phyloP scores from a whole-genome alignment of 176 grass and related monocot genomes.

The Thalia dealbata region DNA sequence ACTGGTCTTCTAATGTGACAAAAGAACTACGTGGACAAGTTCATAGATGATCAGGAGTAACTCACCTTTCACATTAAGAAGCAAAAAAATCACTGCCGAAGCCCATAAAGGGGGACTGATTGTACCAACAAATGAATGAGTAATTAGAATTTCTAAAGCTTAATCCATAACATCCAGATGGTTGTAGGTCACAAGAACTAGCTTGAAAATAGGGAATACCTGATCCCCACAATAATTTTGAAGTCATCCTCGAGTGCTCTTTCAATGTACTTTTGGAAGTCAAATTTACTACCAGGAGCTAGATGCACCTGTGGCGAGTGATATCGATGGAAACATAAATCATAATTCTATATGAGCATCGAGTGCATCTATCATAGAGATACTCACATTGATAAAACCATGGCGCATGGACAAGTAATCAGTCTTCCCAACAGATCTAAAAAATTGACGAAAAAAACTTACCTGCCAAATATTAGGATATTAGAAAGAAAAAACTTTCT shows the following conservation, averaged over 20 bases:
- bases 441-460: slow-evolving; percentile 92
- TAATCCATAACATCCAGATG: background rate
- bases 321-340: background rate
- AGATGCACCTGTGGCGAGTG: slow-evolving; percentile 55
- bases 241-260: slow-evolving; percentile 92
- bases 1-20: background rate
- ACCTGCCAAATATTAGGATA: slow-evolving; percentile 34
- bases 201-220: slow-evolving; percentile 11
- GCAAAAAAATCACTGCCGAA: slow-evolving; percentile 66
- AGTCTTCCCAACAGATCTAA: slow-evolving; percentile 55
- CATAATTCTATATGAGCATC: background rate
- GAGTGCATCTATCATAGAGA: background rate
- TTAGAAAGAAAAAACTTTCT: background rate
- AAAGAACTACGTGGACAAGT: background rate
- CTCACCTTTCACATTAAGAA: slow-evolving; percentile 68
- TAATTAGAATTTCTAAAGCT: background rate
- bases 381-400: slow-evolving; percentile 76
- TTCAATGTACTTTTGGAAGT: slow-evolving; percentile 98
- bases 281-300: slow-evolving; percentile 88
- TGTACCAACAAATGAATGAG: slow-evolving; percentile 11
- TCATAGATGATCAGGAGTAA: slow-evolving; percentile 3
- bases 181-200: background rate
- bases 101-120: slow-evolving; percentile 62
- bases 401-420: slow-evolving; percentile 84
- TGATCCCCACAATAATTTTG: slow-evolving; percentile 92